Evolutionary conservation across 2,329 filamentous ascomycete species (phyloP), one percentile per base, ranked within the genome.

Genomic region (Aspergillus candidus): DNA sequence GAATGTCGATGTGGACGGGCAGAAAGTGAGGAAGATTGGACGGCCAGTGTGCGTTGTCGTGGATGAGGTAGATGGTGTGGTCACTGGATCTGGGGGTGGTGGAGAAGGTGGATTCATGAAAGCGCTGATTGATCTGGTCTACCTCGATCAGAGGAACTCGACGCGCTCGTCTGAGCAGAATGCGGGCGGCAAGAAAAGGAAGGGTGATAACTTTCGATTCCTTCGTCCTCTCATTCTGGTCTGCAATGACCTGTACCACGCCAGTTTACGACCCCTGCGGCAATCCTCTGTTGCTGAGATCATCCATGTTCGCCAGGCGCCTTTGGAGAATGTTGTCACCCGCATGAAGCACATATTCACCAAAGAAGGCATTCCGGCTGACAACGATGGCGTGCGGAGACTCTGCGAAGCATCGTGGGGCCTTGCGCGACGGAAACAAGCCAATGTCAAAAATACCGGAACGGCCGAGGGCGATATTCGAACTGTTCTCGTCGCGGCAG

Each of bases 221-320:
- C 79, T 94, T 68, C 78, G 93, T 36, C 93, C 93, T 0, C 73
- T 98, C 27, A 88, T 98, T 40, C 74, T 98, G 38, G 93, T 98
- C 55, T 98, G 93, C 72, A 98, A 98, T 58, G 94, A 98, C 63
- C 82, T 97, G 1, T 98, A 98, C 60, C 89, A 95, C 55, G 83
- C 91, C 4, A 87, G 90, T 14, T 75, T 98, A 33, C 80, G 89
- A 22, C 89, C 88, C 0, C 73, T 98, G 6, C 82, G 93, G n/a
- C 86, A 91, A 51, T 90, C 88, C 0, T 81, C 75, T 5, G 70
- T 93, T 39, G 93, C 91, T 0, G 93, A 98, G 63, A 82, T 97
- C 32, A 83, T 98, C 15, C 89, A 94, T 59, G 84, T 95, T 30
- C 87, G 91, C 38, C 93, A 93, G 56, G 89, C 93, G 2, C 83